Evolutionary conservation across 2,329 filamentous ascomycete genomes (phyloP).

Genomic region (Fusarium sp.): DNA sequence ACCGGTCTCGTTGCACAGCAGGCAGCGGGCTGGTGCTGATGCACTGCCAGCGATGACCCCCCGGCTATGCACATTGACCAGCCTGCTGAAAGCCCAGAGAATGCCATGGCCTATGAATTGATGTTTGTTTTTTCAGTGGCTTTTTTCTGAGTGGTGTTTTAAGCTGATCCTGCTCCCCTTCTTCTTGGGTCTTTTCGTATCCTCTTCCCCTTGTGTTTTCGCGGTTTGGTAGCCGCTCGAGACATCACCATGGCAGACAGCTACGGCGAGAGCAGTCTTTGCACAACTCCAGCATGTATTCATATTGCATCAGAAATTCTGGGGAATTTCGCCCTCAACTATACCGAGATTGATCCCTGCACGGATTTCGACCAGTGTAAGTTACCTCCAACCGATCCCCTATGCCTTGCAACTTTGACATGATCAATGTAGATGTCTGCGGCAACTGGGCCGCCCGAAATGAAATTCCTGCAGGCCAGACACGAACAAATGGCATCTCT

Average conservation of each 20-base stretch:
- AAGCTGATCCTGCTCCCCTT: not conserved
- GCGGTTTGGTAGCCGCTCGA: not conserved
- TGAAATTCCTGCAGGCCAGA: slow-evolving; percentile 74
- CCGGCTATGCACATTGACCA: not conserved
- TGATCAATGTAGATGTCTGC: slow-evolving; percentile 58
- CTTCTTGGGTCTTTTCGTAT: not conserved
- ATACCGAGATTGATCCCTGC: slow-evolving; percentile 74
- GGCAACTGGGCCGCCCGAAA: slow-evolving; percentile 74
- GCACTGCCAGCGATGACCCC: not conserved
- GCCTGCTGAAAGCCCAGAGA: not conserved
- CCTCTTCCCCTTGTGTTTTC: not conserved
- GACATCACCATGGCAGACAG: not conserved
- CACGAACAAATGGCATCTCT: not conserved
- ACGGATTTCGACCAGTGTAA: slow-evolving; percentile 73
- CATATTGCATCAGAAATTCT: slow-evolving; percentile 49
- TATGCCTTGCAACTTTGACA: not conserved
- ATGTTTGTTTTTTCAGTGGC: not conserved
- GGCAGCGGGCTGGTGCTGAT: not conserved
- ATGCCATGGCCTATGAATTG: not conserved
- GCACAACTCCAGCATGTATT: slow-evolving; percentile 45
- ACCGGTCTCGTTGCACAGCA: not conserved
- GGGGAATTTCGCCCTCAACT: slow-evolving; percentile 53
- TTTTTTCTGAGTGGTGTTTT: not conserved
- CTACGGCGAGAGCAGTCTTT: slow-evolving; percentile 6
- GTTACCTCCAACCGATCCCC: not conserved